Percentiles rank a stretch among this genome's conserved stretches.
These are phyloP conservation scores for Turnera subulata DNA, from an alignment of 345 rosid species.

Conservation along the genomic window DNA sequence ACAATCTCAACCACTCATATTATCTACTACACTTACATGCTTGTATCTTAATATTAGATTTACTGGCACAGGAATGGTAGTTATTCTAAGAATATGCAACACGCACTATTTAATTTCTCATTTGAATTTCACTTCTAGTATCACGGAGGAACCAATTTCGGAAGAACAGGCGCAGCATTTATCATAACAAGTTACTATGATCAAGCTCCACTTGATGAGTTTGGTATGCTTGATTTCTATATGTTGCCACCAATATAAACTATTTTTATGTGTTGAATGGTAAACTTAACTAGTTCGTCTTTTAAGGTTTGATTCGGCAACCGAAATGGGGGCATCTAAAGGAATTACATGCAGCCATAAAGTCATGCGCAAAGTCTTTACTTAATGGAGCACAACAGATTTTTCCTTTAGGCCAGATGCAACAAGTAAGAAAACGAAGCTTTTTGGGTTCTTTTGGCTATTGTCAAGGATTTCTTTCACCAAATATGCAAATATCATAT, in stretches of 20 bases:
- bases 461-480: neutral
- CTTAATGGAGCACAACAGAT: slow-evolving; percentile 36
- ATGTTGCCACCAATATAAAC: neutral
- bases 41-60: neutral
- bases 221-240: slow-evolving; percentile 37
- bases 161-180: slow-evolving; percentile 56
- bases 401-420: slow-evolving; percentile 40
- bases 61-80: neutral
- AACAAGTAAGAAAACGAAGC: slow-evolving; percentile 42
- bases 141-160: slow-evolving; percentile 87
- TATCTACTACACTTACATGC: neutral
- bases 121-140: slow-evolving; percentile 39
- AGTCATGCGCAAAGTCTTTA: slow-evolving; percentile 47
- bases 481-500: too few relatives aligned
- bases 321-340: slow-evolving; percentile 82
- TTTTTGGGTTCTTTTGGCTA: neutral
- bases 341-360: slow-evolving; percentile 61
- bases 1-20: neutral
- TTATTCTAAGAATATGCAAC: neutral
- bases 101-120: too few relatives aligned
- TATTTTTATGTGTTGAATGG: neutral
- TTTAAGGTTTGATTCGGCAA: slow-evolving; percentile 56
- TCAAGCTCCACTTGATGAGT: slow-evolving; percentile 79
- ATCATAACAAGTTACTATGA: slow-evolving; percentile 57
- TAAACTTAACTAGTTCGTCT: slow-evolving; percentile 1